Evolutionary conservation across 805 yeast genomes (phyloP).

Genomic region (Pichia ethanolica): DNA sequence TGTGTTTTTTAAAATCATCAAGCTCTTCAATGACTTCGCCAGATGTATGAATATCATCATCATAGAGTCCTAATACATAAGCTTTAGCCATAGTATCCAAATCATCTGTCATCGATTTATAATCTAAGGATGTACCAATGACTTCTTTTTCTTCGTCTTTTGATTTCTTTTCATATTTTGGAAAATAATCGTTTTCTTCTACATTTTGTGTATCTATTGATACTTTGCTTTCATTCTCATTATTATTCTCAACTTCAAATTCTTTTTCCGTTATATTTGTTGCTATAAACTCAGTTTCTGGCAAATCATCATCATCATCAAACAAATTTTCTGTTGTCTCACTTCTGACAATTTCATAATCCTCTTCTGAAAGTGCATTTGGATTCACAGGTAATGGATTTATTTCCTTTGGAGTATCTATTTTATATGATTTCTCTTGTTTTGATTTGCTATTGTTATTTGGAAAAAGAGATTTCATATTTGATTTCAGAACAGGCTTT

Average conservation of each 20-base stretch:
- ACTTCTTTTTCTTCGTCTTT: slow-evolving; percentile 8
- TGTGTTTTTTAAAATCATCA: slow-evolving; percentile 47
- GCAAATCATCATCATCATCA: slow-evolving; percentile 15
- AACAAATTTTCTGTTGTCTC: slow-evolving; percentile 14
- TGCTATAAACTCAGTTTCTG: slow-evolving; percentile 3
- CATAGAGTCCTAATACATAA: slow-evolving; percentile 51
- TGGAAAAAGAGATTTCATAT: slow-evolving; percentile 12
- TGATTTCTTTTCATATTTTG: slow-evolving; percentile 3
- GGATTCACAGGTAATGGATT: slow-evolving; percentile 15
- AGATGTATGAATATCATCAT: slow-evolving; percentile 48
- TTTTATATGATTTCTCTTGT: background rate
- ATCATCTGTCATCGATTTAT: slow-evolving; percentile 34
- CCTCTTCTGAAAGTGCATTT: slow-evolving; percentile 12
- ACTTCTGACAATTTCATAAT: slow-evolving; percentile 18
- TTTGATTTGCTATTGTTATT: background rate
- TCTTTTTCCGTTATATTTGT: background rate
- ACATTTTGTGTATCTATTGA: background rate
- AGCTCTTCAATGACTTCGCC: slow-evolving; percentile 50
- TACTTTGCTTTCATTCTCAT: background rate
- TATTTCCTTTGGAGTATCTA: slow-evolving; percentile 14
- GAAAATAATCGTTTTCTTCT: slow-evolving; percentile 1
- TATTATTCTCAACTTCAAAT: background rate
- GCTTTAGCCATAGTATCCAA: slow-evolving; percentile 55
- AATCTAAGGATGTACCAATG: slow-evolving; percentile 33
- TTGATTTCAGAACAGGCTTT: slow-evolving; percentile 1